Conservation (phyloP, 768 basidiomycete genomes). For the Leccinum imitatum region DNA sequence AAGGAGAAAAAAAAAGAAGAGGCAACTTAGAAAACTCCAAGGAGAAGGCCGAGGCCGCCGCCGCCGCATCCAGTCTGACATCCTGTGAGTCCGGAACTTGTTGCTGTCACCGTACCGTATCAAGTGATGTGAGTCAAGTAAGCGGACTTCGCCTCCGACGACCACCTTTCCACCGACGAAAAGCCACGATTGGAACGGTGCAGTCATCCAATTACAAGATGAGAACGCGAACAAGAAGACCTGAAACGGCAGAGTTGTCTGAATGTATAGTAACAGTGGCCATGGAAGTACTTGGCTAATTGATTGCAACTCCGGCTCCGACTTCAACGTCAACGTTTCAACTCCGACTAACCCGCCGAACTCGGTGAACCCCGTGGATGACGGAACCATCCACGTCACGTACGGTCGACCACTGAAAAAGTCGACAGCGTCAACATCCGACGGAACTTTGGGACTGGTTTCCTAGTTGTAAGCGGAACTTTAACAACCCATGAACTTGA, state of each 20-base stretch:
- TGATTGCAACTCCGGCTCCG: too few relatives aligned
- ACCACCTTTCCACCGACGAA: not conserved
- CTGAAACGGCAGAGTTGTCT: not conserved
- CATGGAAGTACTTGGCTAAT: too few relatives aligned
- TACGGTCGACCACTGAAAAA: too few relatives aligned
- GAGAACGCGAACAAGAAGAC: not conserved
- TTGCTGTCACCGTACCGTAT: too few relatives aligned
- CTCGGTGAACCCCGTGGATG: too few relatives aligned
- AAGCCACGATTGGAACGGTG: not conserved
- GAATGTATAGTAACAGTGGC: too few relatives aligned
- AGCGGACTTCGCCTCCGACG: not conserved
- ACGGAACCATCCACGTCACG: not conserved
- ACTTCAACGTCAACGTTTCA: too few relatives aligned
- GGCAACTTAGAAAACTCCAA: not conserved
- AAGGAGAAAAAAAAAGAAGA: not conserved
- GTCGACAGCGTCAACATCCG: not conserved
- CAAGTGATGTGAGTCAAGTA: not conserved
- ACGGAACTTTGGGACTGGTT: not conserved
- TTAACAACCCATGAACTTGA: too few relatives aligned
- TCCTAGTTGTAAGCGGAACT: not conserved
- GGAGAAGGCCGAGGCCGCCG: not conserved
- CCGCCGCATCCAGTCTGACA: not conserved
- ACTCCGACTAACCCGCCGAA: not conserved
- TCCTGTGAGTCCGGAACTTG: not conserved
- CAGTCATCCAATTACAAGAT: not conserved